Evolutionary conservation across 805 yeast species (phyloP).

Genomic region (Wickerhamiella occidentalis): DNA sequence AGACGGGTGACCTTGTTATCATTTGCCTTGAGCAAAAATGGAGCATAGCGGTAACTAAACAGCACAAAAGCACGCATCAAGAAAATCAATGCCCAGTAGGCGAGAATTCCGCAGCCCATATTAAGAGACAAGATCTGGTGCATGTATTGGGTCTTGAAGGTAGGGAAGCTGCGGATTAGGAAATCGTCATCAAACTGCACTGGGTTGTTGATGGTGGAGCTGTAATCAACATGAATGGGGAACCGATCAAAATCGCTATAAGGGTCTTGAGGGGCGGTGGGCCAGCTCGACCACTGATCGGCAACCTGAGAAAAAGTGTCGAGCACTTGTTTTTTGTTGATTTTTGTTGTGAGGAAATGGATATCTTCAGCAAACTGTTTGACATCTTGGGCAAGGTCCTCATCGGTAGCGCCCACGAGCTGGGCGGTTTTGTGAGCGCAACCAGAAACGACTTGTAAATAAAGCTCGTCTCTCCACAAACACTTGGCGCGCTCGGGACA

Average conservation of each 20-base stretch:
- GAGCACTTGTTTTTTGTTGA: neutral
- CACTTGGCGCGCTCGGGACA: slow-evolving; percentile 9
- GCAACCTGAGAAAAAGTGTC: neutral
- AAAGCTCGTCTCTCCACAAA: neutral
- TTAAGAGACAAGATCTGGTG: neutral
- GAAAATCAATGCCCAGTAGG: slow-evolving; percentile 10
- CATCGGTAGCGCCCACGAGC: neutral
- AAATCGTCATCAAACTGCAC: neutral
- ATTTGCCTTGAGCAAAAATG: slow-evolving; percentile 4
- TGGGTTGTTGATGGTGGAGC: neutral
- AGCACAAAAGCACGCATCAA: slow-evolving; percentile 3
- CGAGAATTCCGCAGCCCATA: slow-evolving; percentile 9
- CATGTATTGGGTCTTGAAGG: neutral
- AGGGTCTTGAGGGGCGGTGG: neutral
- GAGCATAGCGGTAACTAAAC: slow-evolving; percentile 1
- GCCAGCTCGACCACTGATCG: slow-evolving; percentile 1
- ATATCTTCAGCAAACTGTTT: neutral
- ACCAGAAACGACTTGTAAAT: neutral
- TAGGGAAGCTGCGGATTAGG: neutral
- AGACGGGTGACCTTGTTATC: slow-evolving; percentile 6
- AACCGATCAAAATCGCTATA: neutral
- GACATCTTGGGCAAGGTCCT: neutral
- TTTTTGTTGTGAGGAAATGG: neutral
- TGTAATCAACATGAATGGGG: neutral
- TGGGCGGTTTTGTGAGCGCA: neutral